Base-by-base conservation (phyloP, 805 yeast species). In the Candida parachauliodes region DNA sequence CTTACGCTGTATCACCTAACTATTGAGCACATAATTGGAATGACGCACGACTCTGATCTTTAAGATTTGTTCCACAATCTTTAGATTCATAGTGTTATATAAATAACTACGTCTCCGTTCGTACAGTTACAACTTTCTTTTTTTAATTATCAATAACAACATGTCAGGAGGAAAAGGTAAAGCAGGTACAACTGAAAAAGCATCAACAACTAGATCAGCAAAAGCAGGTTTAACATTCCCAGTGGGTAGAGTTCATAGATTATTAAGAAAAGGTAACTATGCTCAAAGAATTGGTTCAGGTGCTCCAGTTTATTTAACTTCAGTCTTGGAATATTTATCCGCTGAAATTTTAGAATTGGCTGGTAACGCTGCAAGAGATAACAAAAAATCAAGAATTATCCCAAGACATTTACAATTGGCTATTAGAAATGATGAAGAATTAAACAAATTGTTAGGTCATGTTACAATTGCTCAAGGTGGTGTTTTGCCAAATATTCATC, bases 351-450 rank as follows among this genome's bases (percentile, higher is more conserved):
- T 68, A 55, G 74, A 68, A 59, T 68, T 68, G 58, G 73, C 74
- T 42, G 74, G 74, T 63, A 68, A 68, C 58, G 74, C 74, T 39
- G 74, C 74, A 45, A 66, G 74, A 65, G 74, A 68, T 59, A 68
- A 68, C 67, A 68, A 68, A 60, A 68, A 68, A 59, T 65, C 73
- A 45, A 68, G 74, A 68, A 68, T 68, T 36, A 66, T 68, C 56
- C 74, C 74, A 59, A 68, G 74, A 68, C 73, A 68, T 58, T 68
- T 68, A 56, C 73, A 68, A 56, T 68, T 68, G 55, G 74, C 74
- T 52, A 68, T 68, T 66, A 68, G 74, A 68, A 68, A 68, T 55
- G 74, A 68, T 66, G 74, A 68, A 58, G 74, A 68, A 55, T 68
- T 68, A 55, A 68, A 68, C 60, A 68, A 68, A 54, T 68, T 68